Evolutionary conservation across 2,329 filamentous ascomycete genomes (phyloP).

Genomic region (Botrytis fabae): DNA sequence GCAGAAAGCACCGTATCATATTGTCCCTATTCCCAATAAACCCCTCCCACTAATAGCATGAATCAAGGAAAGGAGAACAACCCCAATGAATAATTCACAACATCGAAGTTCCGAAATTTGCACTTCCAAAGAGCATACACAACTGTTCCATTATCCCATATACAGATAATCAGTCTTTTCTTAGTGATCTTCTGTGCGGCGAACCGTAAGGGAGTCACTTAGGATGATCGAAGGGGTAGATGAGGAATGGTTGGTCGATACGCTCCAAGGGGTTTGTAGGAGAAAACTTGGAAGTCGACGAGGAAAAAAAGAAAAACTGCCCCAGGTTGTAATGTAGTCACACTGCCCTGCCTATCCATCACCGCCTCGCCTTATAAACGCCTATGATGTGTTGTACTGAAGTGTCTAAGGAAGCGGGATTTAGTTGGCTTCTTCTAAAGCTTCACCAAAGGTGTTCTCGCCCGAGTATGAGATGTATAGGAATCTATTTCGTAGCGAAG

Average conservation of each 20-base stretch:
- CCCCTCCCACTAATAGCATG: slow-evolving; percentile 7
- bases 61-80: slow-evolving; percentile 20
- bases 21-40: slow-evolving; percentile 32
- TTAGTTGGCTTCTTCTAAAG: slow-evolving; percentile 22
- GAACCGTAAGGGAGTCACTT: neutral
- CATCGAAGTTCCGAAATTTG: neutral
- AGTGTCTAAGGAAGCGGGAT: neutral
- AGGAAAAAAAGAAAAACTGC: slow-evolving; percentile 24
- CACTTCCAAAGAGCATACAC: neutral
- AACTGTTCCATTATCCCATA: neutral
- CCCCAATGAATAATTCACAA: slow-evolving; percentile 20
- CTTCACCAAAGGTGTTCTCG: slow-evolving; percentile 91
- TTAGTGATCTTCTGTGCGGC: neutral
- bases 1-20: slow-evolving; percentile 34
- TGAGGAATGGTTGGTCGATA: slow-evolving; percentile 2
- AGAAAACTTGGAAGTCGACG: neutral
- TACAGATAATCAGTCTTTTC: slow-evolving; percentile 3
- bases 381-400: slow-evolving; percentile 19
- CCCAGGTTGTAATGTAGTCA: slow-evolving; percentile 23
- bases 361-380: slow-evolving; percentile 20
- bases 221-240: neutral
- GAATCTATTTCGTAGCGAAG: slow-evolving; percentile 46
- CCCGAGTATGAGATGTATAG: slow-evolving; percentile 98
- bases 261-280: neutral
- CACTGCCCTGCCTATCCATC: slow-evolving; percentile 22